Evolutionary conservation across 805 yeast species (phyloP), one percentile per base, ranked within the genome.

Genomic region (Hanseniaspora guilliermondii): DNA sequence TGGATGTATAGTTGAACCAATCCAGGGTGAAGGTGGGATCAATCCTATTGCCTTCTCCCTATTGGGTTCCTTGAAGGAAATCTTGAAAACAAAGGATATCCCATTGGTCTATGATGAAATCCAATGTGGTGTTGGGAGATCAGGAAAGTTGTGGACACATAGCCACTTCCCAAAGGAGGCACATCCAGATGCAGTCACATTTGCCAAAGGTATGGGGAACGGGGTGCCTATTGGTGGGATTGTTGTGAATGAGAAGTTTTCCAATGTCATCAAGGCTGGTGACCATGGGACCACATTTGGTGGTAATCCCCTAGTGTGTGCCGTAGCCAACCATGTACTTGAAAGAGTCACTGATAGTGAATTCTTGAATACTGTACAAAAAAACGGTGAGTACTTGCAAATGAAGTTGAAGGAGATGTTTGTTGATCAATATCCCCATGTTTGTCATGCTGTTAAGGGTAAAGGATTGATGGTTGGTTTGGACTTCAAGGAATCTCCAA

Each of bases 271-370:
- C 60, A 74, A 79, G 56, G 91, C 87, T 22, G 98, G 98, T 56
- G 98, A 93, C 65, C 98, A 91, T 66, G 98, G 98, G 55, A 91
- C 97, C 2, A 91, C 98, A 0, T 91, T 84, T 65, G 97, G 98
- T 59, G 98, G 98, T 55, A 93, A 93, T 68, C 97, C 97, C 54
- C 72, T 93, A 58, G 97, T 88, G 5, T 76, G 91, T 36, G 79
- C 89, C 58, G 78, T 93, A 49, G 96, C 88, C 5, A 71, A 75
- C 42, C 82, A 84, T 63, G 95, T 93, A 14, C 69, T 93, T 24
- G 80, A 76, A 53, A 76, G 79, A 61, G 75, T 93, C 44, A 75
- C 87, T 14, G 70, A 82, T 48, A 68, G 73, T 4, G 75, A 72
- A 19, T 83, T 93, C 59, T 73, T 87, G 61, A 64, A 68, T 7